These are phyloP conservation scores for Neofusicoccum laricinum DNA, from an alignment of 2,329 filamentous ascomycete species.

Conservation along the genomic window DNA sequence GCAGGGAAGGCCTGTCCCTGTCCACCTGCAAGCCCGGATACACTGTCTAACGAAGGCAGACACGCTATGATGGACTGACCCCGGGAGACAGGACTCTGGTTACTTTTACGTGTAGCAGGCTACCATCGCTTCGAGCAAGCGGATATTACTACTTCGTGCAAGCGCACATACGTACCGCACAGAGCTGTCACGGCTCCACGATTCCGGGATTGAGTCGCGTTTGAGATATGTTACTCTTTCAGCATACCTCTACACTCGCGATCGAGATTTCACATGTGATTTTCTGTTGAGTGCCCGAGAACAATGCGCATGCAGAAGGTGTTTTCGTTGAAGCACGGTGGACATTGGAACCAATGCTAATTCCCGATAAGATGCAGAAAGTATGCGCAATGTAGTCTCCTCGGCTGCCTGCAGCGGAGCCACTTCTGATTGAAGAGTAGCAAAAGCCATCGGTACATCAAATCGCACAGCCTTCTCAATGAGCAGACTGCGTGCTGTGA, in stretches of 20 bases:
- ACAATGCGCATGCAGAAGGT: background rate
- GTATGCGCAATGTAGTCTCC: background rate
- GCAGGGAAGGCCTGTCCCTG: background rate
- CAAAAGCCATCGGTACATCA: background rate
- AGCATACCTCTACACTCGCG: background rate
- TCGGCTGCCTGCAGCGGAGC: background rate
- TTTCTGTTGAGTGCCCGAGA: background rate
- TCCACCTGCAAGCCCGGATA: background rate
- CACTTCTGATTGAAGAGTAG: background rate
- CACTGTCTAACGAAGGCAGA: background rate
- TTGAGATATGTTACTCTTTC: background rate
- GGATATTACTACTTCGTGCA: background rate
- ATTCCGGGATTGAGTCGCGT: background rate
- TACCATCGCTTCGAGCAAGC: background rate
- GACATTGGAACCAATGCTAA: background rate
- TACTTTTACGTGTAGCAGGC: too few relatives aligned
- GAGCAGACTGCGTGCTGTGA: background rate
- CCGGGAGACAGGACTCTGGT: background rate
- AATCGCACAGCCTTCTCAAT: background rate
- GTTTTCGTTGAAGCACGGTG: background rate
- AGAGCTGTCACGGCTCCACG: background rate
- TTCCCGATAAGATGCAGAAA: background rate
- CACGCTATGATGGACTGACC: background rate
- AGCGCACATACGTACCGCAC: background rate
- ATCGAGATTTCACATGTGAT: background rate